These are phyloP conservation scores for Articulospora tetracladia DNA, from an alignment of 495 filamentous ascomycete genomes.

Conservation along the genomic window DNA sequence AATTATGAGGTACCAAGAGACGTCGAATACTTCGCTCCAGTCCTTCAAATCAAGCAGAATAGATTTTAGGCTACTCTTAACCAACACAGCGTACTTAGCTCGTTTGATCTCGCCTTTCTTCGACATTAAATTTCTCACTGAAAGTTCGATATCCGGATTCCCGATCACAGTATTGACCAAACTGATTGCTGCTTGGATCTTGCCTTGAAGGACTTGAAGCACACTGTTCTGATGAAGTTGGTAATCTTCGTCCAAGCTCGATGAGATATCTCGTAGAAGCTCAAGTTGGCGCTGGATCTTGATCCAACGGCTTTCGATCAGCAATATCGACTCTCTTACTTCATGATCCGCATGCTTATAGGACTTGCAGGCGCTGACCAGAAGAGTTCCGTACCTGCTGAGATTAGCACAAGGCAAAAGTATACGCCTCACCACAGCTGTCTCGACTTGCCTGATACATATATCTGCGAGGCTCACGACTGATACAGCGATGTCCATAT, in stretches of 20 bases:
- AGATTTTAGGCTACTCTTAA: slow-evolving; percentile 1
- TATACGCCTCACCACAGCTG: too few species aligned
- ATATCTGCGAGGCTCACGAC: slow-evolving; percentile 16
- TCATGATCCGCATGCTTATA: slow-evolving; percentile 13
- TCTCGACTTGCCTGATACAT: not conserved
- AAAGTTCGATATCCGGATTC: slow-evolving; percentile 9
- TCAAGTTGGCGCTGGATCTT: not conserved
- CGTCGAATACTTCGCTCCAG: slow-evolving; percentile 36
- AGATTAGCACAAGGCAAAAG: not conserved
- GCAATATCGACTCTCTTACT: slow-evolving; percentile 1
- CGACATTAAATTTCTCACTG: not conserved
- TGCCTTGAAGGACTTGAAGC: not conserved
- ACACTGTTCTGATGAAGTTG: not conserved
- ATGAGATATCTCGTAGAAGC: not conserved
- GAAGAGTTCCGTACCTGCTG: slow-evolving; percentile 16
- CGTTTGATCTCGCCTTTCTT: slow-evolving; percentile 2
- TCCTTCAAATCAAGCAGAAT: slow-evolving; percentile 31
- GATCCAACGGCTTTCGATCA: not conserved
- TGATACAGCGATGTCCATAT: slow-evolving; percentile 5
- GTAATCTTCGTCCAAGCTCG: not conserved
- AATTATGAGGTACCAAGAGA: slow-evolving; percentile 38
- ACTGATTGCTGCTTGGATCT: slow-evolving; percentile 2
- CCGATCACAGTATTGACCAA: slow-evolving; percentile 8
- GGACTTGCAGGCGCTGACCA: slow-evolving; percentile 10
- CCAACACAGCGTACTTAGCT: not conserved